phyloP scores from a whole-genome alignment of 768 basidiomycete species.

The Phylloporus sp. region DNA sequence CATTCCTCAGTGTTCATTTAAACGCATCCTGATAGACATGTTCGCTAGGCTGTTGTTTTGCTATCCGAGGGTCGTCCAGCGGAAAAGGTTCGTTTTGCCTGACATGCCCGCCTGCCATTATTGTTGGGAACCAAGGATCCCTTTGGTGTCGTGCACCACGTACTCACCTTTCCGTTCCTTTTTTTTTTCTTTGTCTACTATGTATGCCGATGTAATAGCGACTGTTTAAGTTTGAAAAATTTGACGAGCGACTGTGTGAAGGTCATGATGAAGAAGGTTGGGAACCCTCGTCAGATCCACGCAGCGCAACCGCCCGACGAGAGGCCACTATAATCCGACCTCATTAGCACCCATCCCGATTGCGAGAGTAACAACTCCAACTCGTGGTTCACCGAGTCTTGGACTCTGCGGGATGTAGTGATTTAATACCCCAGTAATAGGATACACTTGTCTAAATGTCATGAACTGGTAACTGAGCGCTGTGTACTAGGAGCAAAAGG shows the following conservation, averaged over 20 bases:
- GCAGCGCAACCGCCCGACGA: too few relatives aligned
- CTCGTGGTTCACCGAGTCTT: background rate
- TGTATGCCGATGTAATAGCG: background rate
- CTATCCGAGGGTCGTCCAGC: slow-evolving; percentile 86
- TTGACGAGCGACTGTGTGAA: background rate
- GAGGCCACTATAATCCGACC: too few relatives aligned
- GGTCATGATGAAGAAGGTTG: too few relatives aligned
- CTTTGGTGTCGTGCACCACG: background rate
- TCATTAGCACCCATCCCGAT: too few relatives aligned
- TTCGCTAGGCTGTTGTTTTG: slow-evolving; percentile 73
- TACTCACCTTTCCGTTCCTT: background rate
- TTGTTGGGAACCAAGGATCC: background rate
- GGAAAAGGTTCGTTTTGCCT: slow-evolving; percentile 80
- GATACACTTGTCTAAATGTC: slow-evolving; percentile 21
- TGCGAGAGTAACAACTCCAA: too few relatives aligned
- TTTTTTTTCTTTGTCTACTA: background rate
- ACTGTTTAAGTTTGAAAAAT: too few relatives aligned
- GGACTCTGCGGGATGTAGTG: background rate
- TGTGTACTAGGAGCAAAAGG: slow-evolving; percentile 3
- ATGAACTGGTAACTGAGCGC: slow-evolving; percentile 1
- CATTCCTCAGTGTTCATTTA: background rate
- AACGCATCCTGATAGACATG: slow-evolving; percentile 11
- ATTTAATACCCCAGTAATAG: slow-evolving; percentile 10
- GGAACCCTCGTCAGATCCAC: too few relatives aligned
- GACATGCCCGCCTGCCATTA: slow-evolving; percentile 4